Evolutionary conservation across 441 rosid species (phyloP), one percentile per base, ranked within the genome.

Genomic region (Populus hybrid): DNA sequence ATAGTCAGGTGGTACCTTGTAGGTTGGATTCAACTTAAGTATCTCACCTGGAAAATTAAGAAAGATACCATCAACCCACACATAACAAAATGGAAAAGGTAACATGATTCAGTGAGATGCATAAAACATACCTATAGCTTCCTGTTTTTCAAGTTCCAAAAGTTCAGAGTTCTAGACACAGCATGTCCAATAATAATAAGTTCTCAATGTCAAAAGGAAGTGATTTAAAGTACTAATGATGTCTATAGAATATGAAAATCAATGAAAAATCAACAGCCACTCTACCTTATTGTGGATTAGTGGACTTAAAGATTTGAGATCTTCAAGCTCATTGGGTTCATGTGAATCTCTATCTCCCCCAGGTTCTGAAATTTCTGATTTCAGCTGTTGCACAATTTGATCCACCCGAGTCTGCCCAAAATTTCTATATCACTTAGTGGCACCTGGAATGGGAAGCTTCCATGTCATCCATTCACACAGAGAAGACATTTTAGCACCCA

Each of bases 361-460:
- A 30, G 79, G 76, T 77, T 90, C 90, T 68, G 83, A 78, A 80
- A 63, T 80, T 86, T 91, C 92, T 0, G 87, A 89, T 74, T 86
- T 87, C 86, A 95, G 85, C 84, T 80, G 92, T 59, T 81, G 87
- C 1, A 80, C 78, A 70, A 95, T 91, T 81, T 95, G 98, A 85
- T 89, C 93, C 81, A 94, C 84, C 64, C 99, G 95, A 89, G 90
- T 92, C 99, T 94, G 97, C 90, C 88, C 94, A 89, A 90, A 88
- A 88, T 89, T 84, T 78, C 87, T 80, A 86, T 84, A 87, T 92
- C 92, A 89, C 92, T 90, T 85, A 92, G 79, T 81, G 81, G 88
- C 84, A 89, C 91, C 92, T 89, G 89, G 93, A 85, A 89, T 70
- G 79, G 84, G 85, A 89, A 87, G 87, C 86, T 88, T 86, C 89